phyloP scores from a whole-genome alignment of 179 eudicot genomes.

The Beta corolliflora region DNA sequence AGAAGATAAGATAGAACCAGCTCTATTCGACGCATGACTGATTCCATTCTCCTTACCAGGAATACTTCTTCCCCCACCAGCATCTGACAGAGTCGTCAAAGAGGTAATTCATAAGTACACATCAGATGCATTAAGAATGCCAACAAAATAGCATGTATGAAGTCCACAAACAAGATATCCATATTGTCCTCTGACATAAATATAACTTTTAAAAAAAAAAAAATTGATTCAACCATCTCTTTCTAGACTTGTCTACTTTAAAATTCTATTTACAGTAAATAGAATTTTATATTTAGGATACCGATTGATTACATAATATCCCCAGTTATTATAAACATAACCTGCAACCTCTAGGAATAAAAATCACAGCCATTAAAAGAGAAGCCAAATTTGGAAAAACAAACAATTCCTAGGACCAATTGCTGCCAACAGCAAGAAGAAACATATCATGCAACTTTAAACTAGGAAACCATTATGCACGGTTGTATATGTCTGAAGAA shows the following conservation, averaged over 20 bases:
- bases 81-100: neutral
- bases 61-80: neutral
- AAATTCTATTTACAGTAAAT: no score
- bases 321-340: no score
- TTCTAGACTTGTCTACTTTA: no score
- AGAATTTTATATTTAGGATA: no score
- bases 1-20: neutral
- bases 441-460: neutral
- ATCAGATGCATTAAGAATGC: neutral
- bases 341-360: neutral
- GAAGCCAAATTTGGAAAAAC: neutral
- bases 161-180: neutral
- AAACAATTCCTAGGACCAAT: neutral
- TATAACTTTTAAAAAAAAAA: no score
- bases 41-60: slow-evolving; percentile 11
- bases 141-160: neutral
- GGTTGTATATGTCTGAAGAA: neutral
- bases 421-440: neutral
- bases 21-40: neutral
- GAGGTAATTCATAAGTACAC: neutral
- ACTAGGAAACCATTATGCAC: neutral
- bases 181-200: no score
- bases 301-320: no score
- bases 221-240: no score
- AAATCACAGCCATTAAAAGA: neutral